Percentiles rank a stretch among this genome's conserved stretches.
phyloP scores from a whole-genome alignment of 129 eudicot species.

The Deinandra increscens region DNA sequence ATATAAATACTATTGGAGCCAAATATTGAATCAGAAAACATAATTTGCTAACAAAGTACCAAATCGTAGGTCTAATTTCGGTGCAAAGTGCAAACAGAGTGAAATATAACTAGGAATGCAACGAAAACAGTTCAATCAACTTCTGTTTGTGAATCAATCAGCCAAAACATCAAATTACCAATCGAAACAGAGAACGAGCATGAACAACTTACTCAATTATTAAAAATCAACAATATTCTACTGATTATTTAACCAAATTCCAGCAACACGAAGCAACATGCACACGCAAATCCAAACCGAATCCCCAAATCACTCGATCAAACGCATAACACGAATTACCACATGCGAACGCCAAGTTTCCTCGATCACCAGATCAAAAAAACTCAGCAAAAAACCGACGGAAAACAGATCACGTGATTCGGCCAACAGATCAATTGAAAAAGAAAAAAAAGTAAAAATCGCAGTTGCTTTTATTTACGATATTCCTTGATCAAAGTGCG shows the following conservation, averaged over 20 bases:
- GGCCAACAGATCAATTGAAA: neutral
- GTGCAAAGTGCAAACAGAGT: neutral
- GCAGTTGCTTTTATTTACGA: neutral
- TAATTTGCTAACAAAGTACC: neutral
- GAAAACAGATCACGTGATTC: neutral
- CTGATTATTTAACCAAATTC: constrained; percentile 14
- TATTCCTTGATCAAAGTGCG: constrained; percentile 5
- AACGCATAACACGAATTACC: neutral
- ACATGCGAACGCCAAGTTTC: neutral
- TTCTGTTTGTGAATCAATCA: neutral
- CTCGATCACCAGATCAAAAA: constrained; percentile 14
- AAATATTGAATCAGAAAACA: constrained; percentile 5
- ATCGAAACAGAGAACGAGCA: constrained; percentile 15
- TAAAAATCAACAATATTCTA: constrained; percentile 15
- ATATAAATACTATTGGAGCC: neutral
- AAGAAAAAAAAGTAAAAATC: neutral
- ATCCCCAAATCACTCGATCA: constrained; percentile 2
- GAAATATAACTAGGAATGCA: neutral
- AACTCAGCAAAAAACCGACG: neutral
- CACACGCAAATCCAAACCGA: constrained; percentile 17
- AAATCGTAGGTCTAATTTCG: neutral
- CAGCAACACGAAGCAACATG: constrained; percentile 11
- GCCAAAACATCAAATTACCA: neutral
- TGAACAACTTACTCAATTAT: constrained; percentile 19
- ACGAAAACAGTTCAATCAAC: neutral